These are phyloP conservation scores for Waltiozyma sp. DNA, from an alignment of 1,139 yeast species.

Conservation along the genomic window DNA sequence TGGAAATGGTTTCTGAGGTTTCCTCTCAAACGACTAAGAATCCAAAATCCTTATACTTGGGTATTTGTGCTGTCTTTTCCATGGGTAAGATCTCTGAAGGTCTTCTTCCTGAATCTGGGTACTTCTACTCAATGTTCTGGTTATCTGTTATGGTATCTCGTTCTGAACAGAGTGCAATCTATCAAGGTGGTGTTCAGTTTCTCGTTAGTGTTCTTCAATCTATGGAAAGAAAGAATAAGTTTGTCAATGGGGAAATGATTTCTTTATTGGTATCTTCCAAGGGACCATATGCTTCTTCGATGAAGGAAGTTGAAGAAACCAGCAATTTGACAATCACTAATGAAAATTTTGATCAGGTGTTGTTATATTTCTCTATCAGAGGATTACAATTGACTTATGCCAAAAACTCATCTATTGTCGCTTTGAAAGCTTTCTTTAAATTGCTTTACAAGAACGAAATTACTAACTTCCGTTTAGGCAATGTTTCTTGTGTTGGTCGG, in stretches of 20 bases:
- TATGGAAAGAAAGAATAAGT: constrained; percentile 19
- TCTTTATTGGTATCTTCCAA: constrained; percentile 28
- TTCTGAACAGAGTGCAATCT: constrained; percentile 31
- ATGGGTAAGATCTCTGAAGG: constrained; percentile 57
- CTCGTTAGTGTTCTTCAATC: constrained; percentile 23
- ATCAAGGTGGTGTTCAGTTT: constrained; percentile 45
- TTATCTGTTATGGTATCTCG: constrained; percentile 34
- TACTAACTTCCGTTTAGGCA: neutral
- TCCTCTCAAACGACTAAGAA: constrained; percentile 19
- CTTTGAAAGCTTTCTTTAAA: constrained; percentile 39
- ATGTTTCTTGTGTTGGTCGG: constrained; percentile 2
- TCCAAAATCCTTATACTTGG: constrained; percentile 19
- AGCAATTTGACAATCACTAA: constrained; percentile 31
- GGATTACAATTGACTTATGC: constrained; percentile 59
- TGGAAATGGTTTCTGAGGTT: constrained; percentile 21
- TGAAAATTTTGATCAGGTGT: constrained; percentile 44
- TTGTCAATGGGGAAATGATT: constrained; percentile 13
- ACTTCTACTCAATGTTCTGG: constrained; percentile 60
- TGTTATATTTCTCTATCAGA: constrained; percentile 41
- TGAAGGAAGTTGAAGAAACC: constrained; percentile 36
- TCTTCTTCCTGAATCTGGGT: constrained; percentile 39
- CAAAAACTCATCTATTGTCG: constrained; percentile 42
- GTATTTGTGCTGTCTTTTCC: constrained; percentile 29
- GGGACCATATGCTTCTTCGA: constrained; percentile 28
- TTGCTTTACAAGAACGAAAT: constrained; percentile 30